phyloP scores from a whole-genome alignment of 2,329 filamentous ascomycete species.

The Apiospora rasikravindrae region DNA sequence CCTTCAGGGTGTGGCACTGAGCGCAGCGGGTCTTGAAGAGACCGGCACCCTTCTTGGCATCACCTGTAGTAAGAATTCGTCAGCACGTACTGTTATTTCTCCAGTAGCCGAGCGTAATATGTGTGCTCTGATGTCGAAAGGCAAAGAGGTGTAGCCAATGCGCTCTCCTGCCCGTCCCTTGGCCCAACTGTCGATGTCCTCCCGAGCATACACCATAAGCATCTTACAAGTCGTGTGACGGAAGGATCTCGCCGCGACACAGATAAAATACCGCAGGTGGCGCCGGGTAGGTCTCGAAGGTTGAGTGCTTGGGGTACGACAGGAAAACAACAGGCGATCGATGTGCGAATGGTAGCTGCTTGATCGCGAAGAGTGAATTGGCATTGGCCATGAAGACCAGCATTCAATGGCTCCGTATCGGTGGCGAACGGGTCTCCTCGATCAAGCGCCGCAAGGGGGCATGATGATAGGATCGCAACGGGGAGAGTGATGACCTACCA shows the following conservation, averaged over 20 bases:
- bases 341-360: not conserved
- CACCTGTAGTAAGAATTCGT: slow-evolving; percentile 61
- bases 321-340: not conserved
- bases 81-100: not conserved
- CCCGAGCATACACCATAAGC: not conserved
- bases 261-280: slow-evolving; percentile 6
- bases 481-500: slow-evolving; percentile 44
- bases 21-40: slow-evolving; percentile 99
- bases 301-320: not conserved
- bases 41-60: slow-evolving; percentile 94
- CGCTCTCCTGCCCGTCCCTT: not conserved
- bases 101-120: not conserved
- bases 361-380: slow-evolving; percentile 12
- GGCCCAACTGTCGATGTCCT: no score
- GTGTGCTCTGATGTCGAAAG: not conserved
- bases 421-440: not conserved
- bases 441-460: slow-evolving; percentile 11
- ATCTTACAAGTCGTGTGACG: not conserved
- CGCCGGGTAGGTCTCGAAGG: not conserved
- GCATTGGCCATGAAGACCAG: slow-evolving; percentile 12
- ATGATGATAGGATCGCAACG: slow-evolving; percentile 27
- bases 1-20: slow-evolving; percentile 97
- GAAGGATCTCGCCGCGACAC: not conserved
- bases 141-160: not conserved
- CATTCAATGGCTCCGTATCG: slow-evolving; percentile 35